Base-by-base conservation (phyloP, 2,329 filamentous ascomycete genomes). In the Amphichorda felina region DNA sequence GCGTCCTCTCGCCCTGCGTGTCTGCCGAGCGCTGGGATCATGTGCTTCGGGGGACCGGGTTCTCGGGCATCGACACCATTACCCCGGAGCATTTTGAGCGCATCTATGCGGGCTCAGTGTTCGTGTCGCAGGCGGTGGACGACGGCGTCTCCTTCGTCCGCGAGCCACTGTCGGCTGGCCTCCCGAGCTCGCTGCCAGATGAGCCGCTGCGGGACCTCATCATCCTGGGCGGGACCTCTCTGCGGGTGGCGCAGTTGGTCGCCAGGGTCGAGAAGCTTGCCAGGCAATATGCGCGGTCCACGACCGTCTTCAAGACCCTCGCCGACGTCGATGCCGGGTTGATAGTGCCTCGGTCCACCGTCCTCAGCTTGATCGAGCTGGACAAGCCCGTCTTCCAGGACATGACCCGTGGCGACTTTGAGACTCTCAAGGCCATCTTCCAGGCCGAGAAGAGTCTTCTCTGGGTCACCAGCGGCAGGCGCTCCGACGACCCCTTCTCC, bases 301-400 rank as follows among this genome's bases (percentile, higher is more conserved):
- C n/a, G n/a, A n/a, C n/a, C n/a, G n/a, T n/a, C n/a, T n/a, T n/a
- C n/a, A n/a, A n/a, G n/a, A n/a, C n/a, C n/a, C n/a, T n/a, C n/a
- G n/a, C 34, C 19, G 36, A 41, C 16, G 26, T 17, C 11, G 35
- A 40, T 22, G 27, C 36, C 4, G 11, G 14, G 9, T 24, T 11
- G 28, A 11, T 39, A 9, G 18, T 11, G 8, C 19, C 37, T 11
- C 39, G 31, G 26, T 33, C 28, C 30, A 41, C 36, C 19, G 29
- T 41, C 22, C 25, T 41, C 32, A 36, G 30, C 29, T 34, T 41
- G 7, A 34, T 39, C 5, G 39, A 41, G n/a, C 37, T 41, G 16
- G 39, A 41, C 34, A 3, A 30, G 8, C 39, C 39, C 17, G 24
- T 41, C 19, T 41, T 41, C 27, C 21, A 39, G 30, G 34, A 34